Evolutionary conservation across 2,329 filamentous ascomycete species (phyloP).

Genomic region (Xylariomycetidae sp.): DNA sequence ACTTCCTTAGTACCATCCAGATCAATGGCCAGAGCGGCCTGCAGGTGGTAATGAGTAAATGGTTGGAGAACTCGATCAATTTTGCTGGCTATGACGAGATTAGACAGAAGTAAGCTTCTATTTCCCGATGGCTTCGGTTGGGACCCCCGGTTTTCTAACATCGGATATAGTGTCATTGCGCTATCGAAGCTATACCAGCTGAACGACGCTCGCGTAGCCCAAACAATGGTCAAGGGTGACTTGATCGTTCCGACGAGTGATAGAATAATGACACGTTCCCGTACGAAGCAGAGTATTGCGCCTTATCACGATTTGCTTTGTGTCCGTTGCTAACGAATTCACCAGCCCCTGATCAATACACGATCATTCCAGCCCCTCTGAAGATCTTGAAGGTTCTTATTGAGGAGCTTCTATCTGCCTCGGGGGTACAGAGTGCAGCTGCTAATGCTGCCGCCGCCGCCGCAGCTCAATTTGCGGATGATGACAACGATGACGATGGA

Average conservation of each 20-base stretch:
- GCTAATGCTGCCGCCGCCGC: conserved; percentile 59
- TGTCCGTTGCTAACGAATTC: conserved; percentile 20
- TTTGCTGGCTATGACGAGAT: conserved; percentile 99
- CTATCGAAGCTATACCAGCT: conserved; percentile 87
- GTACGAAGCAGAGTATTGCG: conserved; percentile 70
- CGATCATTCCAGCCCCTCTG: conserved; percentile 77
- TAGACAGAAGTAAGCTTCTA: conserved; percentile 85
- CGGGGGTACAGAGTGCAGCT: conserved; percentile 57
- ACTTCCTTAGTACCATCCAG: conserved; percentile 82
- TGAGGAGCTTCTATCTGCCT: conserved; percentile 81
- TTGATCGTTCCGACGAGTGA: conserved; percentile 75
- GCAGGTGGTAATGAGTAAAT: conserved; percentile 85
- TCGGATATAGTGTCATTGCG: conserved; percentile 68
- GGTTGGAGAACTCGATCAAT: conserved; percentile 94
- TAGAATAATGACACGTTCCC: conserved; percentile 89
- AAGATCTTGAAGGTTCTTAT: conserved; percentile 97
- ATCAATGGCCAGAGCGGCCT: conserved; percentile 79
- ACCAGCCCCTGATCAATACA: conserved; percentile 82
- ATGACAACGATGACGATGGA: conserved; percentile 70
- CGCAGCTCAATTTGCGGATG: conserved; percentile 50
- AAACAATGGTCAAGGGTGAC: conserved; percentile 86
- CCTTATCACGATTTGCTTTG: conserved; percentile 8
- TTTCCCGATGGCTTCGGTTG: not conserved
- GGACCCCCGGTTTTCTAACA: conserved; percentile 24
- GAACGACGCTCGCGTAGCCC: conserved; percentile 72